phyloP scores from a whole-genome alignment of 139 green algal species.

The Micractinium conductrix region DNA sequence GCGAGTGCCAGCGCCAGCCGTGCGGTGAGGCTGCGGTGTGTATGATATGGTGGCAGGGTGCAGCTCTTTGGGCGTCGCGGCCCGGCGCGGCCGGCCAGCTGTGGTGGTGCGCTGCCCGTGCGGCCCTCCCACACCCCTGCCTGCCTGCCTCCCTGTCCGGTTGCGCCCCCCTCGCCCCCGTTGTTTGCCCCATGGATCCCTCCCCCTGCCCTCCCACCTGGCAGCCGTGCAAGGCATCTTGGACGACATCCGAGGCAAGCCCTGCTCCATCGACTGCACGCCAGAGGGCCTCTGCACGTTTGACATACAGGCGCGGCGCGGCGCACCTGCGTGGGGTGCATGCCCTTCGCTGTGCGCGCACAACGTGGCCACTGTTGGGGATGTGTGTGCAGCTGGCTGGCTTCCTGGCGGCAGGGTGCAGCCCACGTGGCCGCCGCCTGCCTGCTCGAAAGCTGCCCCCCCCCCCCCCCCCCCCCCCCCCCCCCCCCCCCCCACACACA shows the following conservation, averaged over 20 bases:
- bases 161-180: too few relatives aligned
- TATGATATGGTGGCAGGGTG: background rate
- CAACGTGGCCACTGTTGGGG: too few relatives aligned
- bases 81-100: background rate
- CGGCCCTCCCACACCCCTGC: background rate
- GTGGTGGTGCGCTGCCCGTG: background rate
- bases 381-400: too few relatives aligned
- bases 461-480: background rate
- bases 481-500: too few relatives aligned
- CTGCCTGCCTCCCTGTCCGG: background rate
- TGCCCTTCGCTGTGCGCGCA: too few relatives aligned
- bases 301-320: slow-evolving; percentile 32
- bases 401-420: background rate
- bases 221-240: slow-evolving; percentile 40
- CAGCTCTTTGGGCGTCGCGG: background rate
- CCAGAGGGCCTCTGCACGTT: slow-evolving; percentile 40
- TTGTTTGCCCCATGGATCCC: background rate
- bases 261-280: slow-evolving; percentile 34
- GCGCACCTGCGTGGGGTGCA: background rate
- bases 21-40: background rate
- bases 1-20: slow-evolving; percentile 37
- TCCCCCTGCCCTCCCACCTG: background rate
- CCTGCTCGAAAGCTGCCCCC: too few relatives aligned
- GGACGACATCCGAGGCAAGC: slow-evolving; percentile 34
- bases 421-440: too few relatives aligned